Evolutionary conservation across 352 stramenopile genomes (phyloP), one percentile per base, ranked within the genome.

Genomic region (Pythium graminicola): DNA sequence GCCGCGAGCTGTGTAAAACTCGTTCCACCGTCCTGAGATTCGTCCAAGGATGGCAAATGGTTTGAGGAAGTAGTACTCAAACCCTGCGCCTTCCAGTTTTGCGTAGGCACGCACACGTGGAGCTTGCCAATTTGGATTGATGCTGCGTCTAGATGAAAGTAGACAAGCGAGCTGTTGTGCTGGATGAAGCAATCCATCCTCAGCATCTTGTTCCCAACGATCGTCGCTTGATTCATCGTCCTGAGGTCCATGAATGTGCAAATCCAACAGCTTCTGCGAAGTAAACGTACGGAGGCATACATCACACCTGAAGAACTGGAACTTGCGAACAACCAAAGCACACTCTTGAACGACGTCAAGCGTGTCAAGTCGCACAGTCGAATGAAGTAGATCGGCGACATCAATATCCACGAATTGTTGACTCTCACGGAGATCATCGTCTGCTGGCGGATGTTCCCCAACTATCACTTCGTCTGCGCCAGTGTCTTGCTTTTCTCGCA

Each of bases 11-110:
- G 70, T 60, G 65, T 94, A 94, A 42, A 91, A 55, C 14, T 75
- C 54, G 32, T 53, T 57, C 81, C 81, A 94, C 8, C 36, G 31
- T 19, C 62, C 44, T 17, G 59, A 52, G 54, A 94, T 64, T 14
- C 83, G 75, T 17, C 83, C 83, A 23, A 94, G 69, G 8, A 88
- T 65, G 11, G 82, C 60, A 22, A 72, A 74, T 2, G 81, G 64
- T 32, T 88, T 62, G 26, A 91, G 67, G 38, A 93, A 69, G 49
- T 79, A 91, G 41, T 77, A 91, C 51, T 79, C 64, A 29, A 89
- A 87, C 14, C 69, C 58, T 22, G 36, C 43, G 26, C 78, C 77
- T 70, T 88, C 50, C 7, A 93, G 57, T 31, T 91, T 91, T 17
- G 79, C 82, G 48, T 85, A 93, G 9, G 75, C 82, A 33, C 81